A percentile compares a stretch with the other conserved stretches of the same genome.
phyloP scores from a whole-genome alignment of 306 rosid species.

The Herpetospermum pedunculosum region DNA sequence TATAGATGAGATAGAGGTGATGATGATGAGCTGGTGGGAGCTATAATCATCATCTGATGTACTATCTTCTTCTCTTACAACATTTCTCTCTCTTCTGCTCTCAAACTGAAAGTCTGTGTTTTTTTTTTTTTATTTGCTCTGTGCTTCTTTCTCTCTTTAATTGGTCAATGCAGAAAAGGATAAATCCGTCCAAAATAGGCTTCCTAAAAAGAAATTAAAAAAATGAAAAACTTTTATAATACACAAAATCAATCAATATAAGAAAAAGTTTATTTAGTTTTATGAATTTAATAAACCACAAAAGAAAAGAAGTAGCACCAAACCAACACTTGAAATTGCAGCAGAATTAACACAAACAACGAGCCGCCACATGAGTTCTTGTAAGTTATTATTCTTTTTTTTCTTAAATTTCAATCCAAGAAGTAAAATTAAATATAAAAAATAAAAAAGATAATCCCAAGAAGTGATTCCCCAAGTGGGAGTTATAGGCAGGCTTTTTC shows the following conservation, averaged over 20 bases:
- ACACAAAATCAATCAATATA: no score
- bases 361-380: not conserved
- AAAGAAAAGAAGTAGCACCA: no score
- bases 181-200: conserved; percentile 62
- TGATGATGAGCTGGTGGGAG: conserved; percentile 53
- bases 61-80: conserved; percentile 14
- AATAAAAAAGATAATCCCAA: conserved; percentile 29
- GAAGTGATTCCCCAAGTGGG: conserved; percentile 38
- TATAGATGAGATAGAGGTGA: conserved; percentile 48
- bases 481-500: conserved; percentile 59
- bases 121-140: conserved; percentile 7
- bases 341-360: not conserved
- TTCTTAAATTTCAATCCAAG: not conserved
- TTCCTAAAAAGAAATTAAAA: conserved; percentile 24
- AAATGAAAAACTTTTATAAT: no score
- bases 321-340: no score
- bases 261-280: no score
- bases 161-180: conserved; percentile 78
- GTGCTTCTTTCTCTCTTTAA: conserved; percentile 10
- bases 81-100: conserved; percentile 7
- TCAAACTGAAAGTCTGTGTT: not conserved
- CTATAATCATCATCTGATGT: conserved; percentile 33
- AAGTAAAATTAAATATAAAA: not conserved
- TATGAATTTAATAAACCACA: no score
- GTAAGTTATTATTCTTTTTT: not conserved